A percentile compares a stretch with the other conserved stretches of the same genome.
Conservation (phyloP, 2,329 filamentous ascomycete genomes). For the Ophiocordyceps unilateralis region DNA sequence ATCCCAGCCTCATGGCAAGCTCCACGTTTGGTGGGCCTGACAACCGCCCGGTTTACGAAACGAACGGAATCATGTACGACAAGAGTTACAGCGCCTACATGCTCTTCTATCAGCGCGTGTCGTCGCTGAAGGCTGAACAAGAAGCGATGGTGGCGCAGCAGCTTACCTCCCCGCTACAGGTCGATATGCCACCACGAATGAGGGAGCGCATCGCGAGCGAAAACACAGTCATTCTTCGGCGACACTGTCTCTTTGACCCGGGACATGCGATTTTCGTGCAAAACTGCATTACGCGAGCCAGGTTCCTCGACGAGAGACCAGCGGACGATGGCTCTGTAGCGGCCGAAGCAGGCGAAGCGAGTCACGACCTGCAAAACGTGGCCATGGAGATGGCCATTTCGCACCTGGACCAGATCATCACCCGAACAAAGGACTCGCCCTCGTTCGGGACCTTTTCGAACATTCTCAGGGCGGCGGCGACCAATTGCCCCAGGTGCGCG, state of each 20-base stretch:
- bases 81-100: slow-evolving; percentile 88
- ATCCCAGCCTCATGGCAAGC: slow-evolving; percentile 53
- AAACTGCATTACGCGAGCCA: slow-evolving; percentile 40
- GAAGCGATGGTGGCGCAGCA: slow-evolving; percentile 19
- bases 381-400: slow-evolving; percentile 39
- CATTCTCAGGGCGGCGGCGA: slow-evolving; percentile 29
- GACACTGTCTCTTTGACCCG: slow-evolving; percentile 65
- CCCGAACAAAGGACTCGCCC: slow-evolving; percentile 50
- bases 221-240: slow-evolving; percentile 56
- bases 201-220: slow-evolving; percentile 48
- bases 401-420: slow-evolving; percentile 61
- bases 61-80: slow-evolving; percentile 31
- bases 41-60: slow-evolving; percentile 28
- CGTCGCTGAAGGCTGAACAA: slow-evolving; percentile 40
- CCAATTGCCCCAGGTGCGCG: slow-evolving; percentile 33
- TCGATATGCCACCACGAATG: slow-evolving; percentile 25
- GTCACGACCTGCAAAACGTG: slow-evolving; percentile 21
- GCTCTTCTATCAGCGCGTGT: slow-evolving; percentile 83
- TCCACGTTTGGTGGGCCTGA: slow-evolving; percentile 67
- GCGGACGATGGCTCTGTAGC: not conserved
- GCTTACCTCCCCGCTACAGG: slow-evolving; percentile 19
- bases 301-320: slow-evolving; percentile 21
- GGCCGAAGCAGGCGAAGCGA: not conserved
- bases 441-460: slow-evolving; percentile 40
- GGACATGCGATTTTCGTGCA: slow-evolving; percentile 51